phyloP scores from a whole-genome alignment of 2,329 filamentous ascomycete genomes.

The Dichotomopilus funicola region DNA sequence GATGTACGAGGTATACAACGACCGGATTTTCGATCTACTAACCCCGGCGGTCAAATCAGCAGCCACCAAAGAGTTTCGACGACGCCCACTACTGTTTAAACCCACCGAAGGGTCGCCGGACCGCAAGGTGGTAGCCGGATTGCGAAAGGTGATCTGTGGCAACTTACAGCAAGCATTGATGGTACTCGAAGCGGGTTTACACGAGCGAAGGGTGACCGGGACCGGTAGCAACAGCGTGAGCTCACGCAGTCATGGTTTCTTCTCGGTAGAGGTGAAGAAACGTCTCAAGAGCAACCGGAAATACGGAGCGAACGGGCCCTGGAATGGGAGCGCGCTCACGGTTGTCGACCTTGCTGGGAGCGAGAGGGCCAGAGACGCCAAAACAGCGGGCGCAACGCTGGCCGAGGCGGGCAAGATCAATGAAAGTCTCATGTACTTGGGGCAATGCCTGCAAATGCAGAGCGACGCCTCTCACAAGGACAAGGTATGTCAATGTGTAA shows the following conservation, averaged over 20 bases:
- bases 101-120: slow-evolving; percentile 81
- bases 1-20: slow-evolving; percentile 99
- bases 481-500: slow-evolving; percentile 51
- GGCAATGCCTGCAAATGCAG: slow-evolving; percentile 94
- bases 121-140: slow-evolving; percentile 86
- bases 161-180: slow-evolving; percentile 78
- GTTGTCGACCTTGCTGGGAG: slow-evolving; percentile 92
- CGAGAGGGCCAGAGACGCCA: slow-evolving; percentile 85
- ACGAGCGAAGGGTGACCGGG: slow-evolving; percentile 79
- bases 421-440: slow-evolving; percentile 95
- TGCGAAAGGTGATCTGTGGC: slow-evolving; percentile 83
- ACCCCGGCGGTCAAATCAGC: slow-evolving; percentile 55
- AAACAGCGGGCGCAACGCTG: slow-evolving; percentile 86
- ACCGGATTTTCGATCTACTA: slow-evolving; percentile 91
- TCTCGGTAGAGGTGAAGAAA: slow-evolving; percentile 92
- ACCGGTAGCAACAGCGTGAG: slow-evolving; percentile 91
- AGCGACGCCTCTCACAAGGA: slow-evolving; percentile 67
- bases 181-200: slow-evolving; percentile 82
- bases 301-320: slow-evolving; percentile 49
- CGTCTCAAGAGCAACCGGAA: slow-evolving; percentile 40
- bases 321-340: slow-evolving; percentile 73
- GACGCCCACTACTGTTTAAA: slow-evolving; percentile 87
- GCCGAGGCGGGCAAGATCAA: slow-evolving; percentile 98
- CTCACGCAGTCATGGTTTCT: slow-evolving; percentile 91
- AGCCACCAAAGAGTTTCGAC: slow-evolving; percentile 61